Base-by-base conservation (phyloP, 352 stramenopile genomes). In the Globisporangium perplexum region DNA sequence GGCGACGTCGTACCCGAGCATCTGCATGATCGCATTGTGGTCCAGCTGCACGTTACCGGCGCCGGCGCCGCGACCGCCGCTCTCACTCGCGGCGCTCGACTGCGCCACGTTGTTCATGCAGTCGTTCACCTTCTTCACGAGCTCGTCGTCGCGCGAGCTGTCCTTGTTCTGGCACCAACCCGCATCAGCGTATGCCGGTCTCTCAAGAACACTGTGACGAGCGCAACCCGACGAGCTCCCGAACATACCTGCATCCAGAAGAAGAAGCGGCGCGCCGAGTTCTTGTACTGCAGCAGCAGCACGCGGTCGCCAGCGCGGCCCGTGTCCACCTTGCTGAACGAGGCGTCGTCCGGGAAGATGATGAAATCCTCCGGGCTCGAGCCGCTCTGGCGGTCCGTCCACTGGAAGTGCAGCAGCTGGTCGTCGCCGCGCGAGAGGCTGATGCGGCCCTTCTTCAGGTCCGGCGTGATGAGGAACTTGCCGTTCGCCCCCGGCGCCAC, bases 161-260 rank as follows among this genome's bases (percentile, higher is more conserved):
- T 95, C 81, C 67, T 95, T 96, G 71, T 92, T 88, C 82, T 93
- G 47, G n/a, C n/a, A n/a, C n/a, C n/a, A n/a, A n/a, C n/a, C n/a
- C n/a, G n/a, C n/a, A n/a, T n/a, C n/a, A n/a, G n/a, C n/a, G n/a
- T n/a, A n/a, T n/a, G n/a, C n/a, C n/a, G n/a, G n/a, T n/a, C n/a
- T n/a, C n/a, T n/a, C 31, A 18, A 38, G 20, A 28, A 46, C n/a
- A 24, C 36, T 22, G 1, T 10, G 6, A n/a, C n/a, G n/a, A n/a
- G n/a, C n/a, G n/a, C n/a, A n/a, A n/a, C n/a, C n/a, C n/a, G n/a
- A n/a, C n/a, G n/a, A n/a, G n/a, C n/a, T n/a, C n/a, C n/a, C n/a
- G n/a, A 17, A 38, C 51, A 39, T 30, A 89, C 87, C 81, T 97
- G 91, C 88, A 97, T 96, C 91, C 91, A 98, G 67, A 97, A 98